A percentile compares a stretch with the other conserved stretches of the same genome.
These are phyloP conservation scores for Akanthomyces uredinophilus DNA, from an alignment of 2,329 filamentous ascomycete genomes.

Conservation along the genomic window DNA sequence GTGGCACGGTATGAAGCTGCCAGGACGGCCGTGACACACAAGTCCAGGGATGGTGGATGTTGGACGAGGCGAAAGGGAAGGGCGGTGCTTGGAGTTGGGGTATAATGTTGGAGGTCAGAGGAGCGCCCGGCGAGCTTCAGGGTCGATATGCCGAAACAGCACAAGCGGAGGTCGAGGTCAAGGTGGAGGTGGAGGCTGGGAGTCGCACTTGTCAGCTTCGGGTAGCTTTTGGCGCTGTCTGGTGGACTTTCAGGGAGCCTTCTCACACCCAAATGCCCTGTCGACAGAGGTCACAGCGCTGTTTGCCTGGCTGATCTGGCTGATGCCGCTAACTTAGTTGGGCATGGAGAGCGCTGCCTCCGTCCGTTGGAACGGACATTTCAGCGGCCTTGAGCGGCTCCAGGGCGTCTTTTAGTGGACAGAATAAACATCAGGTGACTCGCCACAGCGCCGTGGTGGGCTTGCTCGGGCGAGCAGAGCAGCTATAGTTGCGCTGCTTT, in stretches of 20 bases:
- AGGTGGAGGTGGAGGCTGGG: constrained; percentile 1
- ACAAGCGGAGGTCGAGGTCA: not conserved
- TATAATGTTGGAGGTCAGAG: constrained; percentile 7
- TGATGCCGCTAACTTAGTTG: constrained; percentile 6
- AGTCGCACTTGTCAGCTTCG: not conserved
- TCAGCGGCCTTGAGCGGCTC: not conserved
- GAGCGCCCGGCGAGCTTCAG: not conserved
- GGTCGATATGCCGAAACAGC: constrained; percentile 1
- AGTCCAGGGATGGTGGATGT: not conserved
- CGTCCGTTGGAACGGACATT: not conserved
- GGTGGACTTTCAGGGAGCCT: not conserved
- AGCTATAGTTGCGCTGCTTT: not conserved
- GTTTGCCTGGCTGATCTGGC: not conserved
- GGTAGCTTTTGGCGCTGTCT: not conserved
- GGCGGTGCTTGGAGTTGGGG: not conserved
- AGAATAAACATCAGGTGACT: constrained; percentile 1
- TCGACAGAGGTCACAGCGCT: not conserved
- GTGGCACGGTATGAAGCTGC: not conserved
- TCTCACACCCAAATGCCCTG: not conserved
- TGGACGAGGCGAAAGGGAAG: not conserved
- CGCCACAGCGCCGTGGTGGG: not conserved
- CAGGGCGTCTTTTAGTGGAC: not conserved
- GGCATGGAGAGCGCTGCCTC: not conserved
- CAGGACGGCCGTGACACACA: not conserved
- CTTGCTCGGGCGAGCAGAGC: not conserved